Evolutionary conservation across 139 green algal genomes (phyloP).

Genomic region (Limnomonas spitsbergensis): DNA sequence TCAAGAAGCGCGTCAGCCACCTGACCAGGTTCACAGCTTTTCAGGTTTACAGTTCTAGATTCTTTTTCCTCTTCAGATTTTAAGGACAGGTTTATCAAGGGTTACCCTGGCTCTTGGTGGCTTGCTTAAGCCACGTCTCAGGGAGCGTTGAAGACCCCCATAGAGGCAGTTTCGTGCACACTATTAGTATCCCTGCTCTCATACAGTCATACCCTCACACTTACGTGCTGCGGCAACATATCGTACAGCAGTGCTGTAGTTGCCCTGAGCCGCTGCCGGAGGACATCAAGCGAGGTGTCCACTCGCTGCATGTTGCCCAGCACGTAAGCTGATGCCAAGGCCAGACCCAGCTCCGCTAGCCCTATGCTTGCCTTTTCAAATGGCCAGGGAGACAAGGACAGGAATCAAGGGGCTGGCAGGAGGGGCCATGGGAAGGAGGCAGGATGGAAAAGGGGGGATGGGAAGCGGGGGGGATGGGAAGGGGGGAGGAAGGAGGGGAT

Average conservation of each 20-base stretch:
- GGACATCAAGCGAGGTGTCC: not conserved
- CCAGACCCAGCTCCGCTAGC: not conserved
- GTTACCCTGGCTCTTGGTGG: not conserved
- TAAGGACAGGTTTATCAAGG: too few species aligned
- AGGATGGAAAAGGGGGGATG: too few species aligned
- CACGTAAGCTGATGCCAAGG: not conserved
- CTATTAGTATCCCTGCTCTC: not conserved
- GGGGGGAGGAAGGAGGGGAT: too few species aligned
- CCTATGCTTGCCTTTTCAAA: too few species aligned
- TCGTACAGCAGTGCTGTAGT: not conserved
- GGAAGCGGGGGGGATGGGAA: too few species aligned
- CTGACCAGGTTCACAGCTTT: too few species aligned
- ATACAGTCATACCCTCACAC: not conserved
- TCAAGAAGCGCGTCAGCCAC: too few species aligned
- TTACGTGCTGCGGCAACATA: not conserved
- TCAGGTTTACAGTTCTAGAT: too few species aligned
- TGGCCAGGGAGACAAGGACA: too few species aligned
- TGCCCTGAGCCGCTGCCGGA: not conserved
- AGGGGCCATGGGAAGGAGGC: too few species aligned
- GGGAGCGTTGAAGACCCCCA: not conserved
- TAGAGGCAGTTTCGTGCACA: not conserved
- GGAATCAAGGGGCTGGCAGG: too few species aligned
- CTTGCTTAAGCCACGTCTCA: not conserved
- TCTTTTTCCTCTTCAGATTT: too few species aligned
- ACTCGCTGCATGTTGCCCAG: not conserved